Conservation (phyloP, 1,284 basidiomycete genomes). For the Sanghuangporus baumii region DNA sequence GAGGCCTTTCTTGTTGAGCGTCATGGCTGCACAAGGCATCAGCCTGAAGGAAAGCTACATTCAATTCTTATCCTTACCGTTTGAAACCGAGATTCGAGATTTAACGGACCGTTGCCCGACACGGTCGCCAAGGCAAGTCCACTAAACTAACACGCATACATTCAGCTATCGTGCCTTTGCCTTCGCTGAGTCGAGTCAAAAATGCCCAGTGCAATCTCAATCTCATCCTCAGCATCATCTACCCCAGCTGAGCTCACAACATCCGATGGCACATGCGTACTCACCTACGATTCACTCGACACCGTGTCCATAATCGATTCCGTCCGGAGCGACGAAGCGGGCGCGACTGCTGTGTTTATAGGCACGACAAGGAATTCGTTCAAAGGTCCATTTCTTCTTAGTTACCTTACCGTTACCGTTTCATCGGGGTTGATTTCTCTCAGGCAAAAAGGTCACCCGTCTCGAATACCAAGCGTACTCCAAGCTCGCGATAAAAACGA, state of each 20-base stretch:
- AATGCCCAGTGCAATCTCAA: neutral
- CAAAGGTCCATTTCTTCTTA: slow-evolving; percentile 33
- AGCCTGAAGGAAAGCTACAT: neutral
- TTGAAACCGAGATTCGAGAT: neutral
- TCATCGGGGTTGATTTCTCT: neutral
- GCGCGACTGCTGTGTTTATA: slow-evolving; percentile 70
- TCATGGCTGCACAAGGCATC: neutral
- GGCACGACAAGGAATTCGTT: slow-evolving; percentile 67
- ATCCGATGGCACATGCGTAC: slow-evolving; percentile 43
- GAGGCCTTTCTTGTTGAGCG: neutral
- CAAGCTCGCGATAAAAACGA: slow-evolving; percentile 76
- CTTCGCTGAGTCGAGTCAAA: neutral
- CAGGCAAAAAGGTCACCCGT: slow-evolving; percentile 66
- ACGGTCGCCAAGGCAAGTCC: neutral
- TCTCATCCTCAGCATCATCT: slow-evolving; percentile 2
- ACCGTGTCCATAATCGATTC: slow-evolving; percentile 50
- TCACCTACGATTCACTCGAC: slow-evolving; percentile 58
- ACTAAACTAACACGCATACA: neutral
- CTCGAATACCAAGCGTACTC: slow-evolving; percentile 84
- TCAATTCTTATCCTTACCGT: neutral
- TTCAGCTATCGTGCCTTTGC: neutral
- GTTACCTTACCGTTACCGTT: neutral
- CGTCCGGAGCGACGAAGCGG: slow-evolving; percentile 58
- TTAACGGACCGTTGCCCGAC: neutral
- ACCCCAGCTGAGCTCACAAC: slow-evolving; percentile 3